Base-by-base conservation (phyloP, 2,329 filamentous ascomycete species). In the Chaetomiaceae sp. region DNA sequence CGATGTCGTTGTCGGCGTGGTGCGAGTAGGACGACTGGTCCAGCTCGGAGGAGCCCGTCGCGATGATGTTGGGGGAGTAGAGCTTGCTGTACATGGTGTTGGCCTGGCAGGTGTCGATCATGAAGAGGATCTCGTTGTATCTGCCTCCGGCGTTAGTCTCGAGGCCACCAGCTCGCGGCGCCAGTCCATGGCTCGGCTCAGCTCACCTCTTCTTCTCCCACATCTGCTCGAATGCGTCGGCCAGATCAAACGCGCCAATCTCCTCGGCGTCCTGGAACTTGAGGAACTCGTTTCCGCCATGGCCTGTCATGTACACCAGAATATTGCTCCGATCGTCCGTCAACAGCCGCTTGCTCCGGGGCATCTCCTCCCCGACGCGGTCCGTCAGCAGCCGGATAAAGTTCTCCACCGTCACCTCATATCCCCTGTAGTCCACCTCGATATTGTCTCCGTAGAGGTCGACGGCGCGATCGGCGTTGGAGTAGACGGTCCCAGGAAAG, bases 81-180 rank as follows among this genome's bases (percentile, higher is more conserved):
- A 99, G 89, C 62, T 96, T 92, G 66, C 85, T 92, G 73, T 96
- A 99, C 90, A 99, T 96, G 27, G 93, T 99, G 69, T 99, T 99
- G 49, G 93, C 93, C 73, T 99, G 93, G 73, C 93, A 99, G 0
- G 93, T 99, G 69, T 99, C 93, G 70, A 99, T 99, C 93, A 99
- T 99, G 76, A 99, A 99, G 51, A 99, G 81, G 60, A 99, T 84
- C 70, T 99, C 93, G 68, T 97, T 89, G 70, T 97, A 99, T 66
- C 85, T 87, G 58, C 17, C 7, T 7, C 5, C 3, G 12, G 5
- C 9, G 37, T 41, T 8, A 27, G 37, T 50, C 7, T 44, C 43
- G 9, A 41, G n/a, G 6, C 35, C 6, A 12, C 9, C 7, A 2
- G 13, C 3, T n/a, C 19, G 3, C 5, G 3, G 19, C 3, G 13